phyloP scores from a whole-genome alignment of 768 basidiomycete genomes.

The Boletus subcaerulescens region DNA sequence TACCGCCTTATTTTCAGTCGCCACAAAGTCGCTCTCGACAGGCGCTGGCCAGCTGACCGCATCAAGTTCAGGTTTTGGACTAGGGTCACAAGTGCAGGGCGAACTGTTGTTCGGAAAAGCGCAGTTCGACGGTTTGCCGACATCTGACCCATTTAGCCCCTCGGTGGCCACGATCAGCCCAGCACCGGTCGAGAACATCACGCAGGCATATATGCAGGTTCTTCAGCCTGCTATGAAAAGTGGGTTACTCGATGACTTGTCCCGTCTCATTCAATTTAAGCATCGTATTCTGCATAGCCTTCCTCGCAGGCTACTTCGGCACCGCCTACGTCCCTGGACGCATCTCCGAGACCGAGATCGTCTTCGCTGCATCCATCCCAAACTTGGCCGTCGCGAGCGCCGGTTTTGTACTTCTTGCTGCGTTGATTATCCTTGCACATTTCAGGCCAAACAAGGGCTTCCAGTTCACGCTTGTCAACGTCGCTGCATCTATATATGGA shows the following conservation, averaged over 20 bases:
- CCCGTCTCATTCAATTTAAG: not conserved
- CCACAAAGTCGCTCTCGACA: slow-evolving; percentile 6
- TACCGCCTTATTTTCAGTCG: slow-evolving; percentile 22
- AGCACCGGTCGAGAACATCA: slow-evolving; percentile 13
- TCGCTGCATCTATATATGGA: slow-evolving; percentile 20
- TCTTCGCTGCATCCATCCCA: slow-evolving; percentile 28
- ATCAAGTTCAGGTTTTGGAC: not conserved
- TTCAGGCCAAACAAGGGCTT: slow-evolving; percentile 22
- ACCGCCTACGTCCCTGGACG: slow-evolving; percentile 30
- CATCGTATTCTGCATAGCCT: slow-evolving; percentile 2
- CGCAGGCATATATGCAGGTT: slow-evolving; percentile 18
- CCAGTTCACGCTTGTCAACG: slow-evolving; percentile 23
- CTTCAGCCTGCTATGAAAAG: slow-evolving; percentile 20
- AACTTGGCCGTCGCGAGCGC: slow-evolving; percentile 24
- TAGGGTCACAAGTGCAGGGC: slow-evolving; percentile 19
- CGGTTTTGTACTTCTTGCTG: slow-evolving; percentile 23
- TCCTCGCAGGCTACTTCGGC: slow-evolving; percentile 22
- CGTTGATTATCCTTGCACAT: slow-evolving; percentile 19
- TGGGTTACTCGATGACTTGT: not conserved
- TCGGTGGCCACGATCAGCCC: not conserved
- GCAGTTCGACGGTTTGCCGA: slow-evolving; percentile 13
- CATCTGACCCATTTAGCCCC: not conserved
- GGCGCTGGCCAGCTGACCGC: slow-evolving; percentile 1
- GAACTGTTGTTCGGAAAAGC: slow-evolving; percentile 20
- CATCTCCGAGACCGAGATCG: slow-evolving; percentile 15